These are phyloP conservation scores for Dryas integrifolia DNA, from an alignment of 331 rosid species.

Conservation along the genomic window DNA sequence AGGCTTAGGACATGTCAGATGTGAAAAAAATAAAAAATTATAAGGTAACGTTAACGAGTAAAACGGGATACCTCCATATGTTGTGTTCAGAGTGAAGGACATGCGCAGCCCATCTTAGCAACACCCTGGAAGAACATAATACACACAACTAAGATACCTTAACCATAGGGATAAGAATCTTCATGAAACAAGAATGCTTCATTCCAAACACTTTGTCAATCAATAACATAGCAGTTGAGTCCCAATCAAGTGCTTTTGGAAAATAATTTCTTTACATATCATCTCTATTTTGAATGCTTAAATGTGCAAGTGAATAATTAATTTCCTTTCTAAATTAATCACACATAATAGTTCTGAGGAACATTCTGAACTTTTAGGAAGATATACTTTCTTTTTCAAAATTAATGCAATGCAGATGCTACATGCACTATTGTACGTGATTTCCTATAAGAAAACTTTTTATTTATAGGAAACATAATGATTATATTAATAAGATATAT, in stretches of 20 bases:
- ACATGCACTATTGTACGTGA: too few relatives aligned
- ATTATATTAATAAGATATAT: too few relatives aligned
- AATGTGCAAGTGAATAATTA: too few relatives aligned
- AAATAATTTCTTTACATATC: too few relatives aligned
- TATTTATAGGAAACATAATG: too few relatives aligned
- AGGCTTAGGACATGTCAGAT: conserved; percentile 24
- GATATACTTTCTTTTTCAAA: too few relatives aligned
- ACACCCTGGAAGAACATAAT: conserved; percentile 54
- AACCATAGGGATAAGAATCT: neutral
- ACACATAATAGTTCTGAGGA: too few relatives aligned
- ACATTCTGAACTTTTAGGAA: too few relatives aligned
- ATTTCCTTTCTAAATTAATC: neutral
- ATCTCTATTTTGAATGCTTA: too few relatives aligned
- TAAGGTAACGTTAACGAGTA: conserved; percentile 6
- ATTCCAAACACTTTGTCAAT: neutral
- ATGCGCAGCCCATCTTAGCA: conserved; percentile 90
- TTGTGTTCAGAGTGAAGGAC: conserved; percentile 65
- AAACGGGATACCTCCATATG: conserved; percentile 72
- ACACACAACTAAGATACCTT: neutral
- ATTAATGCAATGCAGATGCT: too few relatives aligned
- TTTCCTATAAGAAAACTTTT: too few relatives aligned
- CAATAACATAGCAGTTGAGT: neutral
- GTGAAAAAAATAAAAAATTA: conserved; percentile 13
- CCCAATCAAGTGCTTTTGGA: neutral
- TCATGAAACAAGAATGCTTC: neutral